Base-by-base conservation (phyloP, 2,329 filamentous ascomycete genomes). In the Penicillium sp. region DNA sequence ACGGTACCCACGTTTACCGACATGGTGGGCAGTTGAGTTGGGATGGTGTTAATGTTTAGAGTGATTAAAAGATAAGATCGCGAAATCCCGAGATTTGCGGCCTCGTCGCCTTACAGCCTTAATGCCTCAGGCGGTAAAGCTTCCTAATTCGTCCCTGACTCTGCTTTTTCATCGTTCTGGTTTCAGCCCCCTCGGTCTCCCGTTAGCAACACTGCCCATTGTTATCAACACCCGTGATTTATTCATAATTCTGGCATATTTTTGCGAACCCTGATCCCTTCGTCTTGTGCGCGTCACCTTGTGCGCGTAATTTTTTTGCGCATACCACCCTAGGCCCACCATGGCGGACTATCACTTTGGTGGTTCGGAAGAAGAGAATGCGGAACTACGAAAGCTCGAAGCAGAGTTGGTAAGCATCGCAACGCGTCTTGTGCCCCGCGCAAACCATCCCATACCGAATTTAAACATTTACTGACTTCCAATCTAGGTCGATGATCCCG, bases 311-410 rank as follows among this genome's bases (percentile, higher is more conserved):
- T 6, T 41, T 43, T 45, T 33, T 8, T 58, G 49, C 35, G 55
- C 31, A 18, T 40, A 7, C 50, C 12, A 23, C 37, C 43, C 22
- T 18, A 57, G 45, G 55, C 58, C 55, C 44, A 54, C n/a, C 35
- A 43, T 54, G 45, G 84, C 84, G 66, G 89, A 91, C 75, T 88
- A 88, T 75, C 82, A 85, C 68, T 91, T 84, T 72, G 87, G 87
- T 67, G 85, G 86, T 67, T 84, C 85, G 23, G 89, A 93, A 37
- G 90, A 93, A 76, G 90, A 94, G 77, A 90, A 89, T 72, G 83
- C 83, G 60, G 89, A 93, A 77, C 85, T 96, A 68, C 89, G 85
- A 77, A 90, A 89, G 76, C 83, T 93, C 58, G 86, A 89, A 64
- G 78, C 80, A 51, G 89, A 92, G 69, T 84, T 95, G 68, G 92